Evolutionary conservation across 2,329 filamentous ascomycete species (phyloP).

Genomic region (Botrytis byssoidea): DNA sequence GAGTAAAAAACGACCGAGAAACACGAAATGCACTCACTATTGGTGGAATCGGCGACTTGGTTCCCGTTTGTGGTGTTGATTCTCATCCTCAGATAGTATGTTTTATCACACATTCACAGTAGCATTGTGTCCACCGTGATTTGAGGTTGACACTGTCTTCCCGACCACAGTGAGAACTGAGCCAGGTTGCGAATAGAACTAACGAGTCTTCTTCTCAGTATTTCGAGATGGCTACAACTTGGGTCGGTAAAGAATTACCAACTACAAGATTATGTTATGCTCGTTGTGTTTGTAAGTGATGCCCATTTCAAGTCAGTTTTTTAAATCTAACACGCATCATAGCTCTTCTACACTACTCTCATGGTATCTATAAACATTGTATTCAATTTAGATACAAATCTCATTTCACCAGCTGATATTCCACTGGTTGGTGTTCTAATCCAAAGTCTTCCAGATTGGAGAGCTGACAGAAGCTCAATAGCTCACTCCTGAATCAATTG

Average conservation of each 20-base stretch:
- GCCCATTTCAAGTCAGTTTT: neutral
- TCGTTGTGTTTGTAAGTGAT: slow-evolving; percentile 49
- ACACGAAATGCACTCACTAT: slow-evolving; percentile 11
- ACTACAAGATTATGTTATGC: slow-evolving; percentile 55
- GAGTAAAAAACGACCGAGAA: neutral
- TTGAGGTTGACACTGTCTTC: neutral
- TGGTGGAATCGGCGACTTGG: slow-evolving; percentile 47
- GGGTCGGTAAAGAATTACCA: slow-evolving; percentile 52
- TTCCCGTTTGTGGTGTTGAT: slow-evolving; percentile 41
- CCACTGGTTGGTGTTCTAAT: slow-evolving; percentile 24
- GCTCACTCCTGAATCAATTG: slow-evolving; percentile 45
- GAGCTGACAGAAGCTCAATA: slow-evolving; percentile 4
- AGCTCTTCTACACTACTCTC: slow-evolving; percentile 53
- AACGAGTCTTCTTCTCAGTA: slow-evolving; percentile 30
- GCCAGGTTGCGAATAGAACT: neutral
- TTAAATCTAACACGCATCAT: neutral
- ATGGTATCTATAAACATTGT: slow-evolving; percentile 56
- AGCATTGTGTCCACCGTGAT: neutral
- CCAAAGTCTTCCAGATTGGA: neutral
- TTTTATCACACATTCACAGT: slow-evolving; percentile 10
- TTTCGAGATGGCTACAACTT: slow-evolving; percentile 43
- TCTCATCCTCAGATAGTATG: slow-evolving; percentile 40
- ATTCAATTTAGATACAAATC: slow-evolving; percentile 55
- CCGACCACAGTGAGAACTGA: neutral
- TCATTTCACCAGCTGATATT: slow-evolving; percentile 52